Evolutionary conservation across 2,329 filamentous ascomycete species (phyloP), one percentile per base, ranked within the genome.

Genomic region (Penicillium sp.): DNA sequence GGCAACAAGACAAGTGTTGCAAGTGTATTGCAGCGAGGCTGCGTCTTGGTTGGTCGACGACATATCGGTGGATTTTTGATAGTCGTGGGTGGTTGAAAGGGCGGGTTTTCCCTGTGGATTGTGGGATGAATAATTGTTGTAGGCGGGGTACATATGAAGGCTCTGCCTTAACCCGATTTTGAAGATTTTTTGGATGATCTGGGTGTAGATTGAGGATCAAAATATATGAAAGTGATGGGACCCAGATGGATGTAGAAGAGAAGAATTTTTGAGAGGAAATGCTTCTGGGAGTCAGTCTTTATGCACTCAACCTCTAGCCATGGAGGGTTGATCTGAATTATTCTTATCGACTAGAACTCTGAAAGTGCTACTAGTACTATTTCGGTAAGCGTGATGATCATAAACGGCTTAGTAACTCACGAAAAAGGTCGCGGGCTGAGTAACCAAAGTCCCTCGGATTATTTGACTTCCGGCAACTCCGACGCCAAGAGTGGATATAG

Each of bases 1-100:
- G 50, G 93, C 94, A 66, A 99, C 92, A 73, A 96, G 91, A 72
- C 94, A 99, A 56, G 92, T 94, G 76, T 97, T 99, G 85, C 94
- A 99, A 53, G 93, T 97, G 78, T 93, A 99, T 1, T 94, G 93
- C 72, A 97, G 91, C 19, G 59, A 57, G 33, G 30, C 63, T 52
- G 69, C 71, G 59, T 73, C 68, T 37, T 58, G 55, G 17, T 51
- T 55, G 33, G 51, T 60, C 28, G 60, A 72, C 63, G 64, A 61
- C 61, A 69, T 69, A 31, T 30, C 46, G 40, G 40, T 52, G 28
- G 41, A 50, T 41, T 38, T 38, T 53, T 10, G 44, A 33, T 25
- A 25, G 14, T 51, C 30, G 37, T 45, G 40, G 48, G 31, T 25
- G 16, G 50, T 57, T 35, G 46, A 49, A 55, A 41, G 40, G 58